phyloP scores from a whole-genome alignment of 2,329 filamentous ascomycete species.

The Colletotrichum sp. region DNA sequence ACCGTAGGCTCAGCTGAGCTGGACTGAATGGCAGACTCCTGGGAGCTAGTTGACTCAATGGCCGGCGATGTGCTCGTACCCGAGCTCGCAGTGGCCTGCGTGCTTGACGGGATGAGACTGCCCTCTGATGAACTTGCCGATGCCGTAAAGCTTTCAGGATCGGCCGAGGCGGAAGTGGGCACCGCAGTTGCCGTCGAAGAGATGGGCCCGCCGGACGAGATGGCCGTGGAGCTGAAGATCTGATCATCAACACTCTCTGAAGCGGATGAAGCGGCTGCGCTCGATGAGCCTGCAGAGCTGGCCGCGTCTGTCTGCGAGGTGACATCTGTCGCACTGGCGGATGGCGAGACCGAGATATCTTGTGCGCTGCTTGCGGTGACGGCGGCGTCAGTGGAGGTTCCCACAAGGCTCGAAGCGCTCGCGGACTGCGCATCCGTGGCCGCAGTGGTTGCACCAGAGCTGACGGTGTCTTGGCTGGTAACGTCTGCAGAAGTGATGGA shows the following conservation, averaged over 20 bases:
- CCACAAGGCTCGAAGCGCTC: not conserved
- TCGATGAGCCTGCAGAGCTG: not conserved
- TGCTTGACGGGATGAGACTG: not conserved
- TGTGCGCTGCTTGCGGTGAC: not conserved
- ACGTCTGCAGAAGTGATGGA: not conserved
- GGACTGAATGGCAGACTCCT: not conserved
- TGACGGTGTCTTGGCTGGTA: not conserved
- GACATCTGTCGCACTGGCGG: not conserved
- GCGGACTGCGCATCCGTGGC: not conserved
- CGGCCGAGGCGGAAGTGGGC: not conserved
- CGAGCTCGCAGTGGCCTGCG: rapidly evolving
- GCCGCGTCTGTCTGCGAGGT: not conserved
- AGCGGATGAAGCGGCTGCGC: not conserved
- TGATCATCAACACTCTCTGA: not conserved
- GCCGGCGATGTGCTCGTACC: not conserved
- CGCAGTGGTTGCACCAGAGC: not conserved
- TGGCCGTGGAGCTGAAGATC: not conserved
- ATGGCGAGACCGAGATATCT: not conserved
- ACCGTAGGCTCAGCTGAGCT: not conserved
- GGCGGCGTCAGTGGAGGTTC: not conserved
- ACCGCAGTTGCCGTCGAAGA: not conserved
- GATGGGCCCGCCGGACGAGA: not conserved
- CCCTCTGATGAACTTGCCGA: not conserved
- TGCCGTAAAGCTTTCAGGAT: not conserved
- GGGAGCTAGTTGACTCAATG: not conserved